Conservation (phyloP, 768 basidiomycete genomes). For the Trametes elegans region DNA sequence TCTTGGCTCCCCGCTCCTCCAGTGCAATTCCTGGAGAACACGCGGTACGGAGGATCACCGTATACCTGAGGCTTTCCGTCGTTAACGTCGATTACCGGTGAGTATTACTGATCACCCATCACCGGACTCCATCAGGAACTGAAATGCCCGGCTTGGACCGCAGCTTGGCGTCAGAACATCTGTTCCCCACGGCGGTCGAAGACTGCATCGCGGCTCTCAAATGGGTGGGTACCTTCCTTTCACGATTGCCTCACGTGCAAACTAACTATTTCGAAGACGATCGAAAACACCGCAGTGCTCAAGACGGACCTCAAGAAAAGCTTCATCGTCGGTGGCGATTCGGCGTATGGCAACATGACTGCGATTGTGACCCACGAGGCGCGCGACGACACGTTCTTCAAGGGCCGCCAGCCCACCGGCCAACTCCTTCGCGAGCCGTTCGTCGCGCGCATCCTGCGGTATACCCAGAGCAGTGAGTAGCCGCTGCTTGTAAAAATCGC, state of each 20-base stretch:
- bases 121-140: neutral
- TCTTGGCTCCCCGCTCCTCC: too few relatives aligned
- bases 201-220: slow-evolving; percentile 26
- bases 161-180: slow-evolving; percentile 29
- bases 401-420: slow-evolving; percentile 22
- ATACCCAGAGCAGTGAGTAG: slow-evolving; percentile 21
- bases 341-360: slow-evolving; percentile 26
- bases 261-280: slow-evolving; percentile 2
- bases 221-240: slow-evolving; percentile 18
- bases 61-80: slow-evolving; percentile 19
- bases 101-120: neutral
- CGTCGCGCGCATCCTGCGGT: slow-evolving; percentile 14
- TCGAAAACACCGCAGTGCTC: slow-evolving; percentile 9
- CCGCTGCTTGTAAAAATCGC: too few relatives aligned
- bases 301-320: slow-evolving; percentile 23
- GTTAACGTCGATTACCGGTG: slow-evolving; percentile 23
- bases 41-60: slow-evolving; percentile 18
- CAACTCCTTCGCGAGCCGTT: slow-evolving; percentile 25
- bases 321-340: slow-evolving; percentile 28
- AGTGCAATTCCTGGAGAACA: too few relatives aligned
- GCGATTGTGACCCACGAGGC: slow-evolving; percentile 25
- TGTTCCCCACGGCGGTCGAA: slow-evolving; percentile 22
- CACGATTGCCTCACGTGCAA: too few relatives aligned
- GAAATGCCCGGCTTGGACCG: too few relatives aligned
- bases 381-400: slow-evolving; percentile 28